These are phyloP conservation scores for Sugiyamaella castrensis DNA, from an alignment of 1,139 yeast genomes.

Conservation along the genomic window DNA sequence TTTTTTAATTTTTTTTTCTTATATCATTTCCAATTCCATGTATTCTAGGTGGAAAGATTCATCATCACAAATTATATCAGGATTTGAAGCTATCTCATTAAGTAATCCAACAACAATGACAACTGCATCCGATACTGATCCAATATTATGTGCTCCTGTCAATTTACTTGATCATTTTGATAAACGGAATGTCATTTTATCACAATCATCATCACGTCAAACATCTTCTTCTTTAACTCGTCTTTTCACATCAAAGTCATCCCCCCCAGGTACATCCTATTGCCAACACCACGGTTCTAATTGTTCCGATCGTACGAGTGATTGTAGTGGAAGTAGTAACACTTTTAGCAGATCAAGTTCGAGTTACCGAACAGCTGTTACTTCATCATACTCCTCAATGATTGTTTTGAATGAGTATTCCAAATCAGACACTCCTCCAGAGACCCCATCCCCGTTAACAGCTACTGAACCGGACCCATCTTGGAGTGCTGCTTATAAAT, in stretches of 20 bases:
- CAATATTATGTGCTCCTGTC: neutral
- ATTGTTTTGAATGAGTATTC: slow-evolving; percentile 6
- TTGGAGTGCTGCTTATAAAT: slow-evolving; percentile 9
- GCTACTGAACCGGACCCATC: slow-evolving; percentile 5
- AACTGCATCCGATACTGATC: neutral
- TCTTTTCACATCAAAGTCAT: slow-evolving; percentile 3
- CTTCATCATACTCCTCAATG: slow-evolving; percentile 7
- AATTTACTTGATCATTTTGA: neutral
- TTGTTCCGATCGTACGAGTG: neutral
- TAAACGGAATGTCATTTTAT: neutral
- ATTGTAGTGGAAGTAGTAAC: neutral
- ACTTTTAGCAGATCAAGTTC: slow-evolving; percentile 5
- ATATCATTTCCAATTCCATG: neutral
- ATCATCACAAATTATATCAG: no score
- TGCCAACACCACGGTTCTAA: neutral
- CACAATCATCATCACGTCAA: slow-evolving; percentile 7
- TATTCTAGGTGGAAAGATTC: neutral
- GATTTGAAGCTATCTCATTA: no score
- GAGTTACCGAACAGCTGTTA: neutral
- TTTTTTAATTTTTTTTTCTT: neutral
- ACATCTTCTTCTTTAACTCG: slow-evolving; percentile 5
- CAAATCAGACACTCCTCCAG: neutral
- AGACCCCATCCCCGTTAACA: neutral
- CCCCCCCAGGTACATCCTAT: neutral
- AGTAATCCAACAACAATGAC: no score